Evolutionary conservation across 768 basidiomycete species (phyloP), one percentile per base, ranked within the genome.

Genomic region (Termitomyces sp.): DNA sequence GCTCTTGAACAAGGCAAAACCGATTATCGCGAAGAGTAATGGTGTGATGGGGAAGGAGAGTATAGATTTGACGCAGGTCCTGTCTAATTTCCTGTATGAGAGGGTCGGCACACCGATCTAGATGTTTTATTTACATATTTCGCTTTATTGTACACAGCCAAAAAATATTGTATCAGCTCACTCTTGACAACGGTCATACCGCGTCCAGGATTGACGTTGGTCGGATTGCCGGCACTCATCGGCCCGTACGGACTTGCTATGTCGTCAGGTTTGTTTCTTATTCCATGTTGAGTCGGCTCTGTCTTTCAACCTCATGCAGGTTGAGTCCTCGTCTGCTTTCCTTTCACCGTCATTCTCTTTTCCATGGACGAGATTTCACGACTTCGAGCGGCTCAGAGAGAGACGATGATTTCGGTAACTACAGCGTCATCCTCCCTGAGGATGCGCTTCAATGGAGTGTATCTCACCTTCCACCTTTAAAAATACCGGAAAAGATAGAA

Each of bases 391-490:
- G 20, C 30, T n/a, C 64, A 52, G 59, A 63, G 13, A 36, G 35
- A 28, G 68, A 74, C 12, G 70, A 57, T 48, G 71, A 76, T 61
- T 83, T 82, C 58, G 85, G 86, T 16, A 64, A 66, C 23, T 89
- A 88, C 74, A 75, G 73, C 50, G 71, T 89, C 35, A 84, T 91
- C 54, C 74, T 89, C 13, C 88, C 87, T 0, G 68, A 77, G 23
- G 87, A 89, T 63, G 87, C 87, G 0, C 84, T 79, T 58, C 73
- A 85, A 18, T 83, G 81, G 69, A 87, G 88, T 12, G 82, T 85
- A 10, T 74, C 79, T 18, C 87, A 89, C 61, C 85, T 90, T 40
- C 66, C 63, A 3, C 80, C 79, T 30, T 82, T 84, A 47, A 52
- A 60, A 5, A 87, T 93, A 12, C 91, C 91, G 10, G 40, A 68